Percentiles rank a stretch among this genome's conserved stretches.
Conservation (phyloP, 2,329 filamentous ascomycete genomes). For the Aspergillus pseudotamarii region DNA sequence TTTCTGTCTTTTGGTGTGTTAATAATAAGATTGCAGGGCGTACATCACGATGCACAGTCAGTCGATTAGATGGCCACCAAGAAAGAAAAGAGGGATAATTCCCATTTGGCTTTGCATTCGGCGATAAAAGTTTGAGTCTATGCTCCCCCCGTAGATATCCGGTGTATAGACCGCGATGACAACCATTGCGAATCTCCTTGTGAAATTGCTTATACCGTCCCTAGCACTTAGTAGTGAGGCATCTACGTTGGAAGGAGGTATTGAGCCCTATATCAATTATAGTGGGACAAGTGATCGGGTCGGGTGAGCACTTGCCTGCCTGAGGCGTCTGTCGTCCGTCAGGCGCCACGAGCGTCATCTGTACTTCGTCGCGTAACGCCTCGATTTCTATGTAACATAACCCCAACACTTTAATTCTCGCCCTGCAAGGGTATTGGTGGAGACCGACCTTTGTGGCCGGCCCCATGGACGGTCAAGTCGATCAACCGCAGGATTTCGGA, state of each 20-base stretch:
- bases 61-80: not conserved
- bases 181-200: not conserved
- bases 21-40: not conserved
- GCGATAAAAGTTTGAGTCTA: not conserved
- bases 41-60: slow-evolving; percentile 1
- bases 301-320: slow-evolving; percentile 16
- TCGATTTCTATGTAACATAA: not conserved
- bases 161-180: not conserved
- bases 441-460: not conserved
- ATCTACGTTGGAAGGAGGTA: not conserved
- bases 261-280: not conserved
- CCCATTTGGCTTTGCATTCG: not conserved
- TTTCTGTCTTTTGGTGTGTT: not conserved
- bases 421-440: not conserved
- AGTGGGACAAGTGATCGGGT: slow-evolving; percentile 18
- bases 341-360: slow-evolving; percentile 1
- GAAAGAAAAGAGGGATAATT: not conserved
- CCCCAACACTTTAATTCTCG: not conserved
- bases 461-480: slow-evolving; percentile 5
- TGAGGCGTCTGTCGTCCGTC: not conserved
- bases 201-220: not conserved
- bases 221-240: not conserved
- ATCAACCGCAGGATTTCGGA: not conserved
- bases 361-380: not conserved
- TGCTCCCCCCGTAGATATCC: not conserved